A percentile compares a stretch with the other conserved stretches of the same genome.
phyloP scores from a whole-genome alignment of 768 basidiomycete species.

The Paxillus rubicundulus region DNA sequence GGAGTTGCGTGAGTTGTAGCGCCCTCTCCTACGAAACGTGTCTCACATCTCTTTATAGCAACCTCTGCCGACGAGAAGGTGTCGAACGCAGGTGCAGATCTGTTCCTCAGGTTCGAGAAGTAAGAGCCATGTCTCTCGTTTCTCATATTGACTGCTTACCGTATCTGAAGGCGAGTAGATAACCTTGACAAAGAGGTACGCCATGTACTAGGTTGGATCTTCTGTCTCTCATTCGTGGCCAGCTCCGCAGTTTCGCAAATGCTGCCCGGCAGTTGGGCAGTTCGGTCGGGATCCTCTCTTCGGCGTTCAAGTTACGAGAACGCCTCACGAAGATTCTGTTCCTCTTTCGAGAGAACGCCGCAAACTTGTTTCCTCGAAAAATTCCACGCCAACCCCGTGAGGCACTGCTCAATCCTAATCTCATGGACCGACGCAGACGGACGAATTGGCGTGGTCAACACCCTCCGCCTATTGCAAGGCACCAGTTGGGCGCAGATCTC shows the following conservation, averaged over 20 bases:
- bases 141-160: constrained; percentile 5
- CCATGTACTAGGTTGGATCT: not conserved
- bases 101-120: constrained; percentile 49
- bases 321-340: constrained; percentile 49
- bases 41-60: constrained; percentile 18
- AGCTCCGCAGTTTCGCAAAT: constrained; percentile 54
- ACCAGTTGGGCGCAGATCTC: constrained; percentile 39
- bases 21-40: constrained; percentile 1
- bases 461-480: constrained; percentile 37
- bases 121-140: constrained; percentile 17
- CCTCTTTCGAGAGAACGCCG: constrained; percentile 56
- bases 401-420: constrained; percentile 35
- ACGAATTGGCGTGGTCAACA: constrained; percentile 32
- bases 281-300: constrained; percentile 55
- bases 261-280: constrained; percentile 55
- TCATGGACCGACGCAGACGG: constrained; percentile 32
- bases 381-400: constrained; percentile 40
- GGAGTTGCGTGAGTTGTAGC: constrained; percentile 36
- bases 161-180: constrained; percentile 38
- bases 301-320: constrained; percentile 49
- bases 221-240: constrained; percentile 10
- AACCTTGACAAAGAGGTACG: constrained; percentile 48
- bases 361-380: constrained; percentile 52
- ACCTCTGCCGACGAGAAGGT: constrained; percentile 51
- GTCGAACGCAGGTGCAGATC: constrained; percentile 48